Evolutionary conservation across 1,284 basidiomycete genomes (phyloP).

Genomic region (Meripilus lineatus): DNA sequence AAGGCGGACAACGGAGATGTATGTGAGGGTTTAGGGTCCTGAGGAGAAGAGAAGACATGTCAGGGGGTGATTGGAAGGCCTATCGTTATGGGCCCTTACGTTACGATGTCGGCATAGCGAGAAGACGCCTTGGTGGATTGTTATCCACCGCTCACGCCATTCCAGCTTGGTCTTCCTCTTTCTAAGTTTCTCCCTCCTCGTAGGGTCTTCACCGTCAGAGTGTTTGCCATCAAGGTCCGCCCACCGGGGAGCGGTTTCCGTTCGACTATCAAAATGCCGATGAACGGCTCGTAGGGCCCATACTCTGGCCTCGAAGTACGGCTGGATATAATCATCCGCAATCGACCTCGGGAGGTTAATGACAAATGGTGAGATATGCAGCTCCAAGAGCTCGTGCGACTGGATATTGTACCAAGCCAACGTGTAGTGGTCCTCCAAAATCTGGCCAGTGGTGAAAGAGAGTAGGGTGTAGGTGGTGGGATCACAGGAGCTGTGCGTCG

Average conservation of each 20-base stretch:
- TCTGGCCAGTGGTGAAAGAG: constrained; percentile 59
- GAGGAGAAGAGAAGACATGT: constrained; percentile 7
- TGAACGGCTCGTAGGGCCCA: constrained; percentile 33
- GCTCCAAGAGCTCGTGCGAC: constrained; percentile 60
- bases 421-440: constrained; percentile 59
- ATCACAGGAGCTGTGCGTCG: constrained; percentile 13
- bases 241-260: constrained; percentile 11
- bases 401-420: constrained; percentile 52
- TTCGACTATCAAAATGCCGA: constrained; percentile 10
- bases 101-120: constrained; percentile 48
- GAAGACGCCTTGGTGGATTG: constrained; percentile 53
- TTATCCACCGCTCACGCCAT: constrained; percentile 62
- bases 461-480: constrained; percentile 41
- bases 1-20: constrained; percentile 38
- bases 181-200: constrained; percentile 20
- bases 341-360: constrained; percentile 39
- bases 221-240: constrained; percentile 5
- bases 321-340: constrained; percentile 48
- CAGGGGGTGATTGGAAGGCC: constrained; percentile 6
- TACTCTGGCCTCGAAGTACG: constrained; percentile 65
- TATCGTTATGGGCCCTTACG: constrained; percentile 34
- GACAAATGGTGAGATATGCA: constrained; percentile 36
- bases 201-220: constrained; percentile 9
- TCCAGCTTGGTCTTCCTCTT: constrained; percentile 35
- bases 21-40: constrained; percentile 36